Base-by-base conservation (phyloP, 768 basidiomycete genomes). In the Boletales sp. region DNA sequence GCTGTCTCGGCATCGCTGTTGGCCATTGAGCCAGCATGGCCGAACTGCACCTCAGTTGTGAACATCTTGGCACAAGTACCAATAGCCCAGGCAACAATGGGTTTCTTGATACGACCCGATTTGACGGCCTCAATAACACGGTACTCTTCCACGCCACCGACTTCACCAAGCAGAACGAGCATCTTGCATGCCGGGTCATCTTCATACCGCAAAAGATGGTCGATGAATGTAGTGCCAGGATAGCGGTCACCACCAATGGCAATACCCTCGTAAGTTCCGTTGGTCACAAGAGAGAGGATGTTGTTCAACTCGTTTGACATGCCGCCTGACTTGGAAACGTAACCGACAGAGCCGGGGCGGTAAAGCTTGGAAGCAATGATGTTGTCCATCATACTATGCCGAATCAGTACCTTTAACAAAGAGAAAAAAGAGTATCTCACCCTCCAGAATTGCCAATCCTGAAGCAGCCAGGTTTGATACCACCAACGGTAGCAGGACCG, bases 251-350 rank as follows among this genome's bases (percentile, higher is more conserved):
- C 96, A 67, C 96, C 96, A 61, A 99, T 99, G 69, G 95, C 96
- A 67, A 99, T 94, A 79, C 96, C 96, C 79, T 99, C 96, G 75
- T 97, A 99, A 56, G 94, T 95, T 61, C 96, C 96, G 75, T 99
- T 94, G 66, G 95, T 97, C 63, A 80, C 80, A 68, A 95, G 82
- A 18, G 93, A 94, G 55, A 99, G 86, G 70, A 99, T 99, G 79
- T 97, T 99, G 87, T 99, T 98, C 64, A 99, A 78, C 73, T 99
- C 95, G 77, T 98, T 98, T 63, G 95, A 98, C 95, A 99, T 99
- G 71, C 95, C 95, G 60, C 95, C 95, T 8, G 94, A 97, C 77
- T 99, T 99, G 71, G 93, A 96, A 67, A 99, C 95, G 72, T 98
- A 99, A 64, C 94, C 95, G 61, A 99, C 90, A 12, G 94, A 93